These are phyloP conservation scores for Mycosarcoma mackinlayi DNA, from an alignment of 1,284 basidiomycete species.

Conservation along the genomic window DNA sequence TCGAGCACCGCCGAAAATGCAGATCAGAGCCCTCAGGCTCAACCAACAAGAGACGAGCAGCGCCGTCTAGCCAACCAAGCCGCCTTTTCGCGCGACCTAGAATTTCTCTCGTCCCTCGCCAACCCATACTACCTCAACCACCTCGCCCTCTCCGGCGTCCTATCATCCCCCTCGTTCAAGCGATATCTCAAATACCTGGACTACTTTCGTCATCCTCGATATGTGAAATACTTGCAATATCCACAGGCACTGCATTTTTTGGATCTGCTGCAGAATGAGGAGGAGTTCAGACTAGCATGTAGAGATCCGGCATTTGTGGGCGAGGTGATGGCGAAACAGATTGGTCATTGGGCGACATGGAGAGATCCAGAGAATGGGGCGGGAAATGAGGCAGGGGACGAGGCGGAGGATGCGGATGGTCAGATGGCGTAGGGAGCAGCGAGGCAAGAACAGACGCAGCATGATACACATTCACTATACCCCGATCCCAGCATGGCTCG, in stretches of 20 bases:
- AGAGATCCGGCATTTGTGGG: conserved; percentile 56
- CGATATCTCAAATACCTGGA: conserved; percentile 57
- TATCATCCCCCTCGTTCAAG: conserved; percentile 50
- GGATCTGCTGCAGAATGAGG: conserved; percentile 49
- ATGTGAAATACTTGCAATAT: conserved; percentile 61
- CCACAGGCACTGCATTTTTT: conserved; percentile 61
- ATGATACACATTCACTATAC: conserved; percentile 6
- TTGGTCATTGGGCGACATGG: conserved; percentile 65
- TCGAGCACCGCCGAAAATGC: no score
- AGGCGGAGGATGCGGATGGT: neutral
- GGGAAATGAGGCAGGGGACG: neutral
- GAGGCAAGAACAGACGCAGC: neutral
- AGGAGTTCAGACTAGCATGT: conserved; percentile 54
- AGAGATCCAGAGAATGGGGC: conserved; percentile 30
- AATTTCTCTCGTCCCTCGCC: conserved; percentile 62
- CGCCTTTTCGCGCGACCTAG: conserved; percentile 59
- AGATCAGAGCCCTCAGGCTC: neutral
- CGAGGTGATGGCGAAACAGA: conserved; percentile 54
- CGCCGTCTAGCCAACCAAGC: conserved; percentile 47
- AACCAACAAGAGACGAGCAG: neutral
- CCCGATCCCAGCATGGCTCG: no score
- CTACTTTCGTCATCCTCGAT: conserved; percentile 57
- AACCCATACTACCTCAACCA: conserved; percentile 62
- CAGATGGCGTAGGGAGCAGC: neutral
- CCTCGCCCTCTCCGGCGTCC: conserved; percentile 51